Conservation (phyloP, 495 filamentous ascomycete genomes). For the Neurospora sp. region DNA sequence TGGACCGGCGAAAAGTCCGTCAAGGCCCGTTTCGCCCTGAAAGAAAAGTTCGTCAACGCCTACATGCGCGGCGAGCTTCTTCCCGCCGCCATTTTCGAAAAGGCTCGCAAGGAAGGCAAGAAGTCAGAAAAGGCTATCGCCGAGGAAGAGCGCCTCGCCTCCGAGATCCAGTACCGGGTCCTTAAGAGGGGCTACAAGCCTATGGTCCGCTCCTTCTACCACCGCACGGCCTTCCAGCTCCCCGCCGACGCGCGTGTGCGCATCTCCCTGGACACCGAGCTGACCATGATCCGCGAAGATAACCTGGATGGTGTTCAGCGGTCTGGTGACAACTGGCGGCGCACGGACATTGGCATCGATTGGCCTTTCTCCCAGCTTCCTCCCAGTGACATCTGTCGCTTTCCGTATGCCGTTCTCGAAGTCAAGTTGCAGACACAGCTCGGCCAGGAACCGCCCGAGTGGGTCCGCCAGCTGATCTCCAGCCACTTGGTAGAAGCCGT, state of each 20-base stretch:
- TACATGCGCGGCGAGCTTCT: constrained; percentile 74
- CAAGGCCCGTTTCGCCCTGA: constrained; percentile 87
- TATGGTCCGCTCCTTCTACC: constrained; percentile 89
- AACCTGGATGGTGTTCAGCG: constrained; percentile 74
- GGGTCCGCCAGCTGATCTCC: constrained; percentile 84
- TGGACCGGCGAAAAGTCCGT: constrained; percentile 99
- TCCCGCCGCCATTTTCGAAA: constrained; percentile 79
- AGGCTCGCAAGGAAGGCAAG: constrained; percentile 87
- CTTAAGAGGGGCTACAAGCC: constrained; percentile 75
- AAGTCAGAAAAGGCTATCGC: constrained; percentile 83
- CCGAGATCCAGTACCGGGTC: constrained; percentile 87
- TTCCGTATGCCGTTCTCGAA: constrained; percentile 93
- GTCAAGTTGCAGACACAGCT: constrained; percentile 96
- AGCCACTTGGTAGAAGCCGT: constrained; percentile 96
- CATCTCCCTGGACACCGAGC: constrained; percentile 92
- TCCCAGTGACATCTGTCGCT: constrained; percentile 72
- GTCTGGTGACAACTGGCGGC: constrained; percentile 83
- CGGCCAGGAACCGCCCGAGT: constrained; percentile 93
- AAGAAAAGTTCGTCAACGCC: constrained; percentile 94
- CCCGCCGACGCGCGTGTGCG: constrained; percentile 93
- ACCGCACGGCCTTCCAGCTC: constrained; percentile 94
- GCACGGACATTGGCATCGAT: constrained; percentile 97
- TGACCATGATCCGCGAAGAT: constrained; percentile 90
- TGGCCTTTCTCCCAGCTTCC: constrained; percentile 87
- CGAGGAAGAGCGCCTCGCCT: constrained; percentile 78